A percentile compares a stretch with the other conserved stretches of the same genome.
Conservation (phyloP, 2,329 filamentous ascomycete species). For the Metarhizium album region DNA sequence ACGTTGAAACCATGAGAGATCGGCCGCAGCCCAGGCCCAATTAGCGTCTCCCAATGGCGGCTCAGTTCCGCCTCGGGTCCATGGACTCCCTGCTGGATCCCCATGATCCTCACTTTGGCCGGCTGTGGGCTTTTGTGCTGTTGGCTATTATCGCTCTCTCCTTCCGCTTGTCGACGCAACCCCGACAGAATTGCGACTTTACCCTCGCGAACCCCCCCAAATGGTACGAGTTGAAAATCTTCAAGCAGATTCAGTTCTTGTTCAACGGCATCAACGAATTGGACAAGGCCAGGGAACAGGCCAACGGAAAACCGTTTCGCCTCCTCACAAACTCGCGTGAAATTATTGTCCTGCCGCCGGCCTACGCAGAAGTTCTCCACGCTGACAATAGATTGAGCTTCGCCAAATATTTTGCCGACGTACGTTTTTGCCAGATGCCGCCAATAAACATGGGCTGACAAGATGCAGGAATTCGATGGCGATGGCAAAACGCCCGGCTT, state of each 20-base stretch:
- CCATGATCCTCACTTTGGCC: conserved; percentile 8
- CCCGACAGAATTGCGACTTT: background rate
- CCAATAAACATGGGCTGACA: background rate
- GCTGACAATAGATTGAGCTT: conserved; percentile 6
- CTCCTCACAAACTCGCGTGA: conserved; percentile 9
- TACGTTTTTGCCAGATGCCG: background rate
- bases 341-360: conserved; percentile 7
- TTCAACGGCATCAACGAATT: conserved; percentile 6
- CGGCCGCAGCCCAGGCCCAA: background rate
- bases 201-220: conserved; percentile 4
- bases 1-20: background rate
- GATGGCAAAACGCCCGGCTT: conserved; percentile 8
- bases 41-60: background rate
- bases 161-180: background rate
- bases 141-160: conserved; percentile 28
- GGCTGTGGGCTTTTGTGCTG: conserved; percentile 38
- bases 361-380: conserved; percentile 5
- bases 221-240: conserved; percentile 7
- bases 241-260: conserved; percentile 5
- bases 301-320: conserved; percentile 5
- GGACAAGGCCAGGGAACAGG: conserved; percentile 3
- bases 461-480: conserved; percentile 7
- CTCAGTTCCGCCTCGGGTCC: background rate
- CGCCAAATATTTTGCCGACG: conserved; percentile 8
- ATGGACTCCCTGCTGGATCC: too few species aligned